Percentiles rank a stretch among this genome's conserved stretches.
Conservation (phyloP, 2,329 filamentous ascomycete species). For the Cladosporium sp. region DNA sequence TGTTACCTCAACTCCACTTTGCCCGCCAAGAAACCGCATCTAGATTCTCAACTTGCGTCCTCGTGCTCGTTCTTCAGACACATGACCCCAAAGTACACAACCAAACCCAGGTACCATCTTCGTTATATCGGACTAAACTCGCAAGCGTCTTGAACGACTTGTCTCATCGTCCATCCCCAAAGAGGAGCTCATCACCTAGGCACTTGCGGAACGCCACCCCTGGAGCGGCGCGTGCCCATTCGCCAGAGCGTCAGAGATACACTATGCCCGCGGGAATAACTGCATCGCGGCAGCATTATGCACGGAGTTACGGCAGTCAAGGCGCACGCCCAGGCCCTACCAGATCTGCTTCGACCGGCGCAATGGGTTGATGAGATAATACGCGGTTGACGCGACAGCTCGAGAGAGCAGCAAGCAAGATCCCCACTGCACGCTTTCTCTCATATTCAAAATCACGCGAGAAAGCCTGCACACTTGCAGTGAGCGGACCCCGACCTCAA, state of each 20-base stretch:
- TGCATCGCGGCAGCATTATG: neutral
- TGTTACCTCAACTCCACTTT: neutral
- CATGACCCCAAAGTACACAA: neutral
- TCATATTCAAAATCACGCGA: neutral
- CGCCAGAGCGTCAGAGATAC: neutral
- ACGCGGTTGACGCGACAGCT: neutral
- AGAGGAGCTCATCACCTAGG: neutral
- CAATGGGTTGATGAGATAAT: neutral
- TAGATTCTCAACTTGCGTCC: neutral
- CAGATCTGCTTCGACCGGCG: conserved; percentile 11
- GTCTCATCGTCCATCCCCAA: neutral
- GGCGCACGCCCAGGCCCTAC: neutral
- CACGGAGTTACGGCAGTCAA: conserved; percentile 6
- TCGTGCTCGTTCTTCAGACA: neutral
- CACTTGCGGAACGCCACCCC: conserved; percentile 14
- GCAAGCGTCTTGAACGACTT: neutral
- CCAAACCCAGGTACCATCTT: neutral
- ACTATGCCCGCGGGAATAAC: conserved; percentile 14
- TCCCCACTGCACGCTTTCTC: no score
- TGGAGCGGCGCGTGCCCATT: conserved; percentile 7
- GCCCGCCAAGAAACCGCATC: neutral
- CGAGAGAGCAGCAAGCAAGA: neutral
- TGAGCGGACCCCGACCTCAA: neutral
- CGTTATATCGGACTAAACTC: conserved; percentile 1
- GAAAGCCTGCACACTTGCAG: neutral